Base-by-base conservation (phyloP, 352 stramenopile genomes). In the Phytopythium sindhum region DNA sequence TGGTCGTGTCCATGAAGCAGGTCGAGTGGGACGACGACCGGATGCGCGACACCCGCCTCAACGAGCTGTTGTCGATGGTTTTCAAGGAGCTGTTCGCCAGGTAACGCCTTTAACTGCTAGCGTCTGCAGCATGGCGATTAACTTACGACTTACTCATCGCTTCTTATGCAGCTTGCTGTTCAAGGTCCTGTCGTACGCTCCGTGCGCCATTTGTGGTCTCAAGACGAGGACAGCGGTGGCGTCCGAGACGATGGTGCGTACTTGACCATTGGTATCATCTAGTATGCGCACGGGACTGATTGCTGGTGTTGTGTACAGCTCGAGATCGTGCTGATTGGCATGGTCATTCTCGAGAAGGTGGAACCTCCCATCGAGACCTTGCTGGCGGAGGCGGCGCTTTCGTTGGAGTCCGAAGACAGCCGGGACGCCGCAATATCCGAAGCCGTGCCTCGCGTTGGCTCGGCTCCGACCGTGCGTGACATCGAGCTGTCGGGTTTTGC, bases 21-120 rank as follows among this genome's bases (percentile, higher is more conserved):
- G 86, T 95, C 6, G 85, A 95, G 61, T 93, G 84, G 86, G 85
- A 95, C 61, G 86, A 93, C 78, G 81, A 91, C 31, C 78, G 84
- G n/a, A 93, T 91, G 81, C 80, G 86, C 7, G 85, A 95, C 63
- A 95, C 86, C 2, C 84, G 86, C 4, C 68, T 95, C 0, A 95
- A 95, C 37, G 84, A 93, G 55, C 68, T 93, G 14, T 74, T 95
- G 2, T 95, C 86, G 9, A 70, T 85, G 58, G 83, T 95, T 1
- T 95, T 95, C 62, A 93, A 93, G 62, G 84, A 93, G 51, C 66
- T 95, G 1, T 95, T 93, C 70, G 80, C 86, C 14, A 93, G 86
- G 86, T 91, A 78, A 10, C 14, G n/a, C 17, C 17, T 19, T 57
- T n/a, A 21, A 19, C 29, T 9, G 8, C 29, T 57, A 47, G n/a